These are phyloP conservation scores for Eucalyptus microcorys DNA, from an alignment of 345 rosid species.

Conservation along the genomic window DNA sequence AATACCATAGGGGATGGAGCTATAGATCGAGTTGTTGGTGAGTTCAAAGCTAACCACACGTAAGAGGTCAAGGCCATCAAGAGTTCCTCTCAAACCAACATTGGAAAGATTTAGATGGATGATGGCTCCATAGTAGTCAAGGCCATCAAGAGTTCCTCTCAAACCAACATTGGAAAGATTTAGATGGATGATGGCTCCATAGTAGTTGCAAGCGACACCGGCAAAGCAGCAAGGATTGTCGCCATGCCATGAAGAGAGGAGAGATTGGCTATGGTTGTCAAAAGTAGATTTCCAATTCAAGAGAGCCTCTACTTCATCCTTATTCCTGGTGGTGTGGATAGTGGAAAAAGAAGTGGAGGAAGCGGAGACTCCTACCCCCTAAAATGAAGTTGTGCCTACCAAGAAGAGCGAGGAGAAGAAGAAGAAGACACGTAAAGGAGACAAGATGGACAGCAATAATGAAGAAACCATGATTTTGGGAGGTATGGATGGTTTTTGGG, in stretches of 20 bases:
- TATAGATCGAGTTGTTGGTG: neutral
- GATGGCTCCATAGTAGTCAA: neutral
- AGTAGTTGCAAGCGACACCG: neutral
- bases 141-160: too few species aligned
- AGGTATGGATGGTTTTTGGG: neutral
- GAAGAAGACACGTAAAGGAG: neutral
- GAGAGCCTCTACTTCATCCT: neutral
- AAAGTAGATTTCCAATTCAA: neutral
- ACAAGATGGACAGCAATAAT: neutral
- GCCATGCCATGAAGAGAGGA: neutral
- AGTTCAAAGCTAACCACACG: neutral
- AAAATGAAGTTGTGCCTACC: neutral
- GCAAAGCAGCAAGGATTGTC: fast-evolving
- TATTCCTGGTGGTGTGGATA: fast-evolving
- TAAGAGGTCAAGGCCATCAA: too few species aligned
- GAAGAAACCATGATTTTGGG: neutral
- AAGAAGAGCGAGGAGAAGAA: neutral
- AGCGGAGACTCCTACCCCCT: fast-evolving
- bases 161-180: too few species aligned
- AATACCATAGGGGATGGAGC: neutral
- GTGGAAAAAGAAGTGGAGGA: neutral
- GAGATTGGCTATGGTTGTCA: neutral
- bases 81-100: too few species aligned
- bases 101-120: too few species aligned
- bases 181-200: neutral